These are phyloP conservation scores for Cladobotryum protrusum DNA, from an alignment of 2,329 filamentous ascomycete genomes.

Conservation along the genomic window DNA sequence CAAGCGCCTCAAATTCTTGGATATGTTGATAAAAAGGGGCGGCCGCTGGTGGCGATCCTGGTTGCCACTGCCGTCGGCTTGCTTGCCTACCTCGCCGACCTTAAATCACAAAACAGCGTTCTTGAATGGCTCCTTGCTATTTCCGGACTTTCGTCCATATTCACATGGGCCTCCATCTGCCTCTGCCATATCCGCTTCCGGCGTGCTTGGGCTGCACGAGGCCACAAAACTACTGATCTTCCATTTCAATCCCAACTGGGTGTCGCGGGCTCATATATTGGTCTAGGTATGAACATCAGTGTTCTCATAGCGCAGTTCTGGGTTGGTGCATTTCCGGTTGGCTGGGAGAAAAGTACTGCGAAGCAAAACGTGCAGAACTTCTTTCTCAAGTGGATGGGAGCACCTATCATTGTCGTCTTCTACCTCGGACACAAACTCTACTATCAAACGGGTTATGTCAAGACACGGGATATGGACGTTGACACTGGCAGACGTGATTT, in stretches of 20 bases:
- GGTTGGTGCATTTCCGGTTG: conserved; percentile 73
- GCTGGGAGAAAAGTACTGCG: conserved; percentile 40
- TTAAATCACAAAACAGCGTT: conserved; percentile 49
- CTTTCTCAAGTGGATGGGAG: conserved; percentile 67
- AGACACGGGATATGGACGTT: conserved; percentile 72
- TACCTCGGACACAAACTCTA: conserved; percentile 72
- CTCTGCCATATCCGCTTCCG: conserved; percentile 91
- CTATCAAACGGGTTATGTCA: conserved; percentile 62
- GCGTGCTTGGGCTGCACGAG: conserved; percentile 63
- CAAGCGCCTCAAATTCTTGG: conserved; percentile 71
- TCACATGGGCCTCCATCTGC: conserved; percentile 81
- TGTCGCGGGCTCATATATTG: conserved; percentile 71
- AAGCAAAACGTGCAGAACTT: conserved; percentile 54
- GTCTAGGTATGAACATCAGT: conserved; percentile 66
- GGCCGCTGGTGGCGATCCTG: conserved; percentile 67
- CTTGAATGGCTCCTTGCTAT: conserved; percentile 72
- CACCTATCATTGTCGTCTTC: conserved; percentile 60
- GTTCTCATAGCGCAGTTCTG: conserved; percentile 83
- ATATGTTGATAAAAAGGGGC: conserved; percentile 77
- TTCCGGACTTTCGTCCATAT: conserved; percentile 63
- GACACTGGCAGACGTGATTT: conserved; percentile 80
- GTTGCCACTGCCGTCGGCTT: conserved; percentile 63
- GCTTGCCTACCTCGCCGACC: conserved; percentile 67
- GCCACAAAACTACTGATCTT: conserved; percentile 67
- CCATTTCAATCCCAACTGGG: conserved; percentile 78